Base-by-base conservation (phyloP, 441 rosid genomes). In the Macaranga tanarius region DNA sequence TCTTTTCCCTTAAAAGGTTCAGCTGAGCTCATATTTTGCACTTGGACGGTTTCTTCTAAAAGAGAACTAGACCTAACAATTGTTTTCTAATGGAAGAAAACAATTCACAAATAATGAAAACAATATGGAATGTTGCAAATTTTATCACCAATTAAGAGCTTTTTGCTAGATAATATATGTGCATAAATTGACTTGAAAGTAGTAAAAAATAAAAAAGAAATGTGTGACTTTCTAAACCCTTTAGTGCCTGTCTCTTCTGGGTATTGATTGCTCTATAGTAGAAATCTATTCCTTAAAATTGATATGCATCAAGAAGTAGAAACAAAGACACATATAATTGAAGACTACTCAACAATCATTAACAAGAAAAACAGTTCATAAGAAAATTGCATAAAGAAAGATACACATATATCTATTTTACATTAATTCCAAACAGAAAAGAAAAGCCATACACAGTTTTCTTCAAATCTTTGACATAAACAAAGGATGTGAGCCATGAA, bases 381-480 rank as follows among this genome's bases (percentile, higher is more conserved):
- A 25, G 75, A 62, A 55, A 78, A 31, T 25, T 73, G 56, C 55
- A 31, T 25, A 23, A 73, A 51, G 42, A 6, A 44, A 26, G 52
- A 42, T 42, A 68, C 65, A 62, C 50, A 57, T 12, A 57, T 20
- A 17, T 23, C 48, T 22, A 45, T 47, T 56, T 63, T 62, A 62
- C 56, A 73, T 58, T 25, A 34, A 57, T 47, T 58, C 62, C 69
- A 65, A 73, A 65, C 67, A 55, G 63, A 20, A 22, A 62, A 19
- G 28, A 59, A 54, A 71, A 25, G 8, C 47, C 69, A 64, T 52
- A 64, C 72, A 69, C 59, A 51, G 60, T 65, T 51, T 22, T 75
- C 72, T 68, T 75, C 26, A 59, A 73, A 58, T 42, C 19, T 50
- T 56, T 66, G 52, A 59, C 25, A 60, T 61, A 61, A 69, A 38